phyloP scores from a whole-genome alignment of 192 early-diverging fungal species.

The Coemansia sp. region DNA sequence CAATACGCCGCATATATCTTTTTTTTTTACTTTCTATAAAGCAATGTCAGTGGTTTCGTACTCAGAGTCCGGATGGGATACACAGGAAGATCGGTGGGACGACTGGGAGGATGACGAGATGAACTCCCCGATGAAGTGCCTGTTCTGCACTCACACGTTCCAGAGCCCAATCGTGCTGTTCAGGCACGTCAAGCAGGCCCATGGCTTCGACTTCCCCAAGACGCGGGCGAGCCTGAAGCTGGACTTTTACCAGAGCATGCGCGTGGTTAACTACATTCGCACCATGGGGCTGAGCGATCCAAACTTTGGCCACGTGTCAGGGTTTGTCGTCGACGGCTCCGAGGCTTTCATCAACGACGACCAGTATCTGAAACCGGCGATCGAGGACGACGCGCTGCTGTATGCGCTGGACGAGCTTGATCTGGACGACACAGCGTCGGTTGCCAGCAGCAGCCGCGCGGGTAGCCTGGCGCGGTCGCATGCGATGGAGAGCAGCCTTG shows the following conservation, averaged over 20 bases:
- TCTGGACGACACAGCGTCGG: constrained; percentile 52
- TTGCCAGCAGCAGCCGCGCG: constrained; percentile 6
- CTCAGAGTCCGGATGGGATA: constrained; percentile 53
- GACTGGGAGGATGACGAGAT: constrained; percentile 71
- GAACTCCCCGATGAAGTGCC: constrained; percentile 62
- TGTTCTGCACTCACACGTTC: constrained; percentile 66
- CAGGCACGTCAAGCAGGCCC: constrained; percentile 57
- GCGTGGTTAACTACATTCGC: constrained; percentile 56
- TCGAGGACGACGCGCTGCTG: constrained; percentile 68
- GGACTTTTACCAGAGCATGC: constrained; percentile 83
- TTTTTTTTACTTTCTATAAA: neutral
- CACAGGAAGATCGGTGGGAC: constrained; percentile 65
- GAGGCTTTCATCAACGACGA: constrained; percentile 68
- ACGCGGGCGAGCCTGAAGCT: constrained; percentile 52
- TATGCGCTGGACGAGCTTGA: constrained; percentile 76
- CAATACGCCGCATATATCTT: neutral
- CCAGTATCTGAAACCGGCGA: constrained; percentile 61
- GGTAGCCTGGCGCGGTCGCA: constrained; percentile 13
- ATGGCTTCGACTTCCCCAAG: constrained; percentile 70
- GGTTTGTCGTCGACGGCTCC: constrained; percentile 52
- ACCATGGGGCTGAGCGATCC: constrained; percentile 28
- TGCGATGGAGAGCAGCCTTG: constrained; percentile 4
- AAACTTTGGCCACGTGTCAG: constrained; percentile 25
- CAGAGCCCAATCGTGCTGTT: constrained; percentile 58
- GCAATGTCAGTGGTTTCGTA: constrained; percentile 47